Base-by-base conservation (phyloP, 164 flowering plant genomes). In the Umbilicus rupestris region DNA sequence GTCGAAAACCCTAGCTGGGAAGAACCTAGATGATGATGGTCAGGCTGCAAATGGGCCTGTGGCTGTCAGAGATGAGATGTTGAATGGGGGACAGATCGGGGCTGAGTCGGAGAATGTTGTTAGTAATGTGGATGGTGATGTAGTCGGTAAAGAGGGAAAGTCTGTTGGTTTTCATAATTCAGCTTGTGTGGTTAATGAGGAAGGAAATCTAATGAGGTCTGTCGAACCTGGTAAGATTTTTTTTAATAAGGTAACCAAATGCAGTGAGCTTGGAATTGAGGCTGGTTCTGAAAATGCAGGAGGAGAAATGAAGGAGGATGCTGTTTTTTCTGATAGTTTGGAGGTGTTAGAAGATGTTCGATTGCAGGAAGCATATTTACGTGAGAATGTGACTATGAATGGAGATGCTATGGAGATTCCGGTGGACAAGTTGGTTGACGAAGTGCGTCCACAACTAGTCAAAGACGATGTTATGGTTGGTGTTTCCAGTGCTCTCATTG, bases 1-100 rank as follows among this genome's bases (percentile, higher is more conserved):
- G 66, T 66, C 58, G 39, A 70, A 71, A 72, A 70, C 78, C 73
- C 73, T 75, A 63, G 50, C 59, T 33, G 39, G 58, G 37, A 59
- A 26, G 35, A 55, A 55, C 29, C 60, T 17, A 28, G 60, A 55
- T 55, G 60, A 55, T 52, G 58, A 52, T 24, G 31, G 4, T 55
- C 14, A 10, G 59, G 59, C 31, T 52, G 26, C 59, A 26, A 30
- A 12, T 28, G 60, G 33, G 60, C 14, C 16, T 28, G 60, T 55
- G 60, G 60, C 1, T 55, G 19, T 5, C 28, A 55, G 28, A 55
- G 60, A 1, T 55, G 60, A 15, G 15, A 28, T 1, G 33, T 55
- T 55, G 12, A 7, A 30, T 14, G 33, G 11, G 1, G 60, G 60
- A 3, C 19, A 12, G 44, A 29, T 35, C 70, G 71, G 19, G 11